phyloP scores from a whole-genome alignment of 768 basidiomycete genomes.

The Termitomyces sp. region DNA sequence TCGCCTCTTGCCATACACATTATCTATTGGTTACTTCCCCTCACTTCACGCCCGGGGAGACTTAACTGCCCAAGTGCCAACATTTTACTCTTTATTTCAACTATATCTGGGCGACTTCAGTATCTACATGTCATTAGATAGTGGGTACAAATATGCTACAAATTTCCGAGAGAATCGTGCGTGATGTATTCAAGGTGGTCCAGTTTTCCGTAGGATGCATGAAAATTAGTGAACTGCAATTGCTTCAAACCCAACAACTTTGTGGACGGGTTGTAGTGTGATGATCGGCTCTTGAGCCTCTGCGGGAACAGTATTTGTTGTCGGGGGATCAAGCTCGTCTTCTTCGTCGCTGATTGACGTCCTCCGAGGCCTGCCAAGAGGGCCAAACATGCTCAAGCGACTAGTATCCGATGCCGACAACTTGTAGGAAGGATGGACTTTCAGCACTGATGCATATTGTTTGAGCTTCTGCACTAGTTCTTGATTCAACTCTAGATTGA shows the following conservation, averaged over 20 bases:
- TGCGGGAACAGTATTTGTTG: slow-evolving; percentile 29
- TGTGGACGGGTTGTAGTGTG: slow-evolving; percentile 53
- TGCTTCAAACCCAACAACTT: slow-evolving; percentile 53
- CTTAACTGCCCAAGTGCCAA: too few relatives aligned
- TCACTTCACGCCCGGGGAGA: too few relatives aligned
- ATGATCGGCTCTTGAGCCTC: slow-evolving; percentile 46
- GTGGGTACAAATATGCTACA: slow-evolving; percentile 2
- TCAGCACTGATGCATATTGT: slow-evolving; percentile 48
- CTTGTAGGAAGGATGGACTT: slow-evolving; percentile 41
- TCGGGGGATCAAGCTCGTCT: slow-evolving; percentile 46
- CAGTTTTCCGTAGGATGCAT: background rate
- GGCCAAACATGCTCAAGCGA: slow-evolving; percentile 63
- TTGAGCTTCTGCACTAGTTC: slow-evolving; percentile 54
- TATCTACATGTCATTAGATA: too few relatives aligned
- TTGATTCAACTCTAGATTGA: slow-evolving; percentile 75
- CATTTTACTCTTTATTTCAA: too few relatives aligned
- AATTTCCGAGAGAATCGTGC: background rate
- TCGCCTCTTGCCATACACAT: too few relatives aligned
- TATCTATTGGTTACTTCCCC: too few relatives aligned
- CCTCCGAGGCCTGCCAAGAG: slow-evolving; percentile 43
- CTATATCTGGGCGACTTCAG: too few relatives aligned
- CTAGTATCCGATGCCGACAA: slow-evolving; percentile 35
- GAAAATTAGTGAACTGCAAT: slow-evolving; percentile 5
- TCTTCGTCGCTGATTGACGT: slow-evolving; percentile 62
- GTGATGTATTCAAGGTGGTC: slow-evolving; percentile 1